Conservation (phyloP, 108 stramenopile genomes). For the Fragilaria crotonensis region DNA sequence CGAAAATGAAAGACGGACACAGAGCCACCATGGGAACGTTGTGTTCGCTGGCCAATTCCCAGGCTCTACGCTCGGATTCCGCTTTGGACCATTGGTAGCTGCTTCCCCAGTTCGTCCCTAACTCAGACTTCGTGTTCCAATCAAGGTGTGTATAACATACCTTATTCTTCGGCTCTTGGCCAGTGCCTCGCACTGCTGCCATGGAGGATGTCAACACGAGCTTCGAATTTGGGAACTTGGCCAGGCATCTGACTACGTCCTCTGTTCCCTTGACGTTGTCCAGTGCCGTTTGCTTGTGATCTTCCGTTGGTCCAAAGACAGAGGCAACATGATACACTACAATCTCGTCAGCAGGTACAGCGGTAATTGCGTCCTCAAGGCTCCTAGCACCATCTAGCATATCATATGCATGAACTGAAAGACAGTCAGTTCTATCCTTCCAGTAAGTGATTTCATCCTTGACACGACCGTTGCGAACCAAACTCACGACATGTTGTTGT, state of each 20-base stretch:
- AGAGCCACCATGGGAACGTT: slow-evolving; percentile 52
- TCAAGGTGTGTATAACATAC: slow-evolving; percentile 66
- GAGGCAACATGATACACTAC: slow-evolving; percentile 80
- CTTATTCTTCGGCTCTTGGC: slow-evolving; percentile 61
- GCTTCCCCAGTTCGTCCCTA: slow-evolving; percentile 69
- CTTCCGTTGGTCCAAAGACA: slow-evolving; percentile 69
- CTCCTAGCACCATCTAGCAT: slow-evolving; percentile 73
- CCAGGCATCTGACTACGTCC: slow-evolving; percentile 44
- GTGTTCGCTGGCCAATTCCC: slow-evolving; percentile 35
- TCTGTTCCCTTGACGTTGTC: slow-evolving; percentile 73
- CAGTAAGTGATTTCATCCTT: slow-evolving; percentile 55
- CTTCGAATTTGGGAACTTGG: slow-evolving; percentile 12
- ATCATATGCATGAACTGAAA: slow-evolving; percentile 64
- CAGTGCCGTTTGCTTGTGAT: slow-evolving; percentile 64
- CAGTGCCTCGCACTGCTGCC: slow-evolving; percentile 77
- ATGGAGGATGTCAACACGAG: slow-evolving; percentile 76
- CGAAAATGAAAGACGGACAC: slow-evolving; percentile 81
- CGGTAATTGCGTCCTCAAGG: slow-evolving; percentile 33
- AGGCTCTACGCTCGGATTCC: slow-evolving; percentile 61
- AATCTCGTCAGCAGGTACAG: slow-evolving; percentile 11
- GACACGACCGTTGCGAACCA: slow-evolving; percentile 52
- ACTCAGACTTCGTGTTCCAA: slow-evolving; percentile 68
- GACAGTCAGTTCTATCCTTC: slow-evolving; percentile 8
- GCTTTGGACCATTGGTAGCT: slow-evolving; percentile 83
- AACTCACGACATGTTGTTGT: slow-evolving; percentile 29